These are phyloP conservation scores for Cyberlindnera veronae DNA, from an alignment of 805 yeast species.

Conservation along the genomic window DNA sequence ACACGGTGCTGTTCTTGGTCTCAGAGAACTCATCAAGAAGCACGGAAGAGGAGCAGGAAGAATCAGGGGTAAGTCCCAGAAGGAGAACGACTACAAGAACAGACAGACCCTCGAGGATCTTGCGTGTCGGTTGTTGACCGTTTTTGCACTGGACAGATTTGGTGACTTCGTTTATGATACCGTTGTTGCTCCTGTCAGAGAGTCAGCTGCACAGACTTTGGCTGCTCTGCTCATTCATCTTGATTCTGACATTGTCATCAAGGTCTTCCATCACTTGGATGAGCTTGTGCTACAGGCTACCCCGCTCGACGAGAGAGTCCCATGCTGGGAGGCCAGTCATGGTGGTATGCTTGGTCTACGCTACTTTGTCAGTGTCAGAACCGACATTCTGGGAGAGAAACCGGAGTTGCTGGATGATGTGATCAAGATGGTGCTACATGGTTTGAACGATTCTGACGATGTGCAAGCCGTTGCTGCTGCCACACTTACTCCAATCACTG, in stretches of 20 bases:
- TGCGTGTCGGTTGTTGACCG: conserved; percentile 76
- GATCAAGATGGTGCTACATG: conserved; percentile 81
- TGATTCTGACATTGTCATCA: conserved; percentile 47
- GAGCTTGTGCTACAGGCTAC: conserved; percentile 66
- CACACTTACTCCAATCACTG: conserved; percentile 83
- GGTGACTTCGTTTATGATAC: conserved; percentile 97
- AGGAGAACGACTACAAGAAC: conserved; percentile 66
- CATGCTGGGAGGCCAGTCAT: conserved; percentile 96
- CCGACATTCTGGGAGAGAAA: conserved; percentile 64
- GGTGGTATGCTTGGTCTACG: conserved; percentile 95
- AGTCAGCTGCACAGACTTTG: conserved; percentile 90
- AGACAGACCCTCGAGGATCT: conserved; percentile 77
- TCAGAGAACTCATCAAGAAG: conserved; percentile 76
- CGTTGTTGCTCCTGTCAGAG: conserved; percentile 97
- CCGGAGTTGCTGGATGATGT: conserved; percentile 61
- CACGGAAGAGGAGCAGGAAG: conserved; percentile 89
- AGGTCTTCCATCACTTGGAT: conserved; percentile 62
- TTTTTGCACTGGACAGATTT: conserved; percentile 90
- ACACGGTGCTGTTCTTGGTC: conserved; percentile 92
- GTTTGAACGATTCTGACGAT: conserved; percentile 77
- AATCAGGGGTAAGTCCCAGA: conserved; percentile 54
- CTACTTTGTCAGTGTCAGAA: conserved; percentile 86
- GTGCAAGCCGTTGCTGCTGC: conserved; percentile 97
- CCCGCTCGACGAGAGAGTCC: conserved; percentile 37
- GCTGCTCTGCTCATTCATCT: conserved; percentile 86